Percentiles rank a stretch among this genome's conserved stretches.
Conservation (phyloP, 768 basidiomycete genomes). For the Leccinellum albellum region DNA sequence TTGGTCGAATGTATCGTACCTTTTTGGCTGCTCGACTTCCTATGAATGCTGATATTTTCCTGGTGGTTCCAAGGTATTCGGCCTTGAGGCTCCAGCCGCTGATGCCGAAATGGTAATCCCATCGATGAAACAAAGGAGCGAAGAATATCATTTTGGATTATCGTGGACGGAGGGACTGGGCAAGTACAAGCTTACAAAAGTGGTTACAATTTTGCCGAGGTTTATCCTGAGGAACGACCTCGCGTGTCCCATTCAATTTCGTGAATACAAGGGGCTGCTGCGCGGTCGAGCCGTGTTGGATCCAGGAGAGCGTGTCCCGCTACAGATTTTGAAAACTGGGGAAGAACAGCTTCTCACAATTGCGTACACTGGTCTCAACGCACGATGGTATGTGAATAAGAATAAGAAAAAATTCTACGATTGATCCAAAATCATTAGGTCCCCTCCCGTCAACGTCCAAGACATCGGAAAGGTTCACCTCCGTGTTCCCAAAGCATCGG, state of each 20-base stretch:
- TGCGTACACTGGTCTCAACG: constrained; percentile 81
- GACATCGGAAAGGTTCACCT: constrained; percentile 85
- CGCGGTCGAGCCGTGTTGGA: constrained; percentile 57
- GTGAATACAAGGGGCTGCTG: constrained; percentile 77
- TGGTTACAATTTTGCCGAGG: constrained; percentile 86
- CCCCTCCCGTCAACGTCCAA: constrained; percentile 85
- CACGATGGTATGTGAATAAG: constrained; percentile 61
- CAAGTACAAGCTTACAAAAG: constrained; percentile 94
- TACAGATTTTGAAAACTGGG: constrained; percentile 63
- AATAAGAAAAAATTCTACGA: neutral
- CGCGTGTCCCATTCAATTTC: constrained; percentile 63
- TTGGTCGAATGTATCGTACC: constrained; percentile 75
- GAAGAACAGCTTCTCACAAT: constrained; percentile 77
- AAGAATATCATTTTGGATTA: constrained; percentile 77
- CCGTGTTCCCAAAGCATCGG: constrained; percentile 49
- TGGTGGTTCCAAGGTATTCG: constrained; percentile 53
- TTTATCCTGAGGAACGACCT: constrained; percentile 87
- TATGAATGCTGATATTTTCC: constrained; percentile 4
- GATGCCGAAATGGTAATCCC: constrained; percentile 77
- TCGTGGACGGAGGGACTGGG: constrained; percentile 94
- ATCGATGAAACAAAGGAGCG: constrained; percentile 55
- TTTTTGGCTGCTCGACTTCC: constrained; percentile 2
- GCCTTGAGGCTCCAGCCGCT: constrained; percentile 89
- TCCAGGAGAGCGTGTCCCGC: constrained; percentile 63
- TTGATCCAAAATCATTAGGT: constrained; percentile 49